Percentiles rank a stretch among this genome's conserved stretches.
phyloP scores from a whole-genome alignment of 257 asterid species.

The Salvia hispanica region DNA sequence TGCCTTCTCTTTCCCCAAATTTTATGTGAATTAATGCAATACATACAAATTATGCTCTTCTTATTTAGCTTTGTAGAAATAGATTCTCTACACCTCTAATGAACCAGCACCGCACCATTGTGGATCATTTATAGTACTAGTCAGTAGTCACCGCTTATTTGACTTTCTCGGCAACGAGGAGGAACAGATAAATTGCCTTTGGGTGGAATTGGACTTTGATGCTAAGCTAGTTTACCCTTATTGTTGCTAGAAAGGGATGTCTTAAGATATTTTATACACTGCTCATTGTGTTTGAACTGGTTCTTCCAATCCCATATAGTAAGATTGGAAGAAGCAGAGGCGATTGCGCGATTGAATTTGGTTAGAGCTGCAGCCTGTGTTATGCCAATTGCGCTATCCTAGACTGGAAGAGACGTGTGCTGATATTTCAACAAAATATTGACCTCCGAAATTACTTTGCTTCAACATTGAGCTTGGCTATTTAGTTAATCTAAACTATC shows the following conservation, averaged over 20 bases:
- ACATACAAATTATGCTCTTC: background rate
- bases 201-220: no score
- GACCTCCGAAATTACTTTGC: background rate
- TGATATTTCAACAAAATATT: background rate
- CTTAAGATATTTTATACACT: no score
- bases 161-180: no score
- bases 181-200: no score
- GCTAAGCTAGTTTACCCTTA: no score
- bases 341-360: background rate
- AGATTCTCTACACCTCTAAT: no score
- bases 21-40: background rate
- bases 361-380: background rate
- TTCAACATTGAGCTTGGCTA: background rate
- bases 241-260: no score
- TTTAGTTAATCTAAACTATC: background rate
- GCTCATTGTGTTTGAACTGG: background rate
- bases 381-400: background rate
- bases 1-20: constrained; percentile 14
- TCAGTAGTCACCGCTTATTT: no score
- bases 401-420: background rate
- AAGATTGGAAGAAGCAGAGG: background rate
- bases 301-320: background rate
- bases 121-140: no score
- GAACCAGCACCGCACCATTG: no score
- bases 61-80: background rate